These are phyloP conservation scores for Solanum pinnatisectum DNA, from an alignment of 257 asterid genomes.

Conservation along the genomic window DNA sequence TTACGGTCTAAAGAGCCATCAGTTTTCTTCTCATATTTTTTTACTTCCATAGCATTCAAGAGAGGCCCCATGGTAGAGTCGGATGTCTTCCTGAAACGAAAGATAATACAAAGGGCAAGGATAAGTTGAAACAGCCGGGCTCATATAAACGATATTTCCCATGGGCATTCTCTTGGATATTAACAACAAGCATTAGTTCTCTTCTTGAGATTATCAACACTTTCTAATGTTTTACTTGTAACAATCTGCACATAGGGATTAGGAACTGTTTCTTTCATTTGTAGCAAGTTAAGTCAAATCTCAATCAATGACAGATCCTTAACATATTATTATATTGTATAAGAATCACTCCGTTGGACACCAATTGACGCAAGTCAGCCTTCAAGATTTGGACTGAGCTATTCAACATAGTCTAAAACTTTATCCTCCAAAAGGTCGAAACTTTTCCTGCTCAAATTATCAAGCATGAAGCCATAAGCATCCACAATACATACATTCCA, in stretches of 20 bases:
- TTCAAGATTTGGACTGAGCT: too few species aligned
- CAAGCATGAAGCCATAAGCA: neutral
- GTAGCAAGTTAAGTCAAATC: neutral
- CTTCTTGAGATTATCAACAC: too few species aligned
- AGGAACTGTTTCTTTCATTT: neutral
- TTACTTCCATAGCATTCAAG: conserved; percentile 89
- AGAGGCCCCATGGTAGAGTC: conserved; percentile 90
- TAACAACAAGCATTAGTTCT: too few species aligned
- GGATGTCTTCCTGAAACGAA: conserved; percentile 63
- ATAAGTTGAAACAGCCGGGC: conserved; percentile 75
- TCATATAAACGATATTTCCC: conserved; percentile 80
- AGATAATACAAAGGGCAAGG: conserved; percentile 79
- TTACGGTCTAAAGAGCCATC: conserved; percentile 76
- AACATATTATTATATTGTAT: neutral
- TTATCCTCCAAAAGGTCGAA: too few species aligned
- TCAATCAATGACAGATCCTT: neutral
- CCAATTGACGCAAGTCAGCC: neutral
- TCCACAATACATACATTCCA: neutral
- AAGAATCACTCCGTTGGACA: neutral
- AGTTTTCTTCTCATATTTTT: conserved; percentile 56
- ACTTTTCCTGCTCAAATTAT: neutral
- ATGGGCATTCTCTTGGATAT: conserved; percentile 90
- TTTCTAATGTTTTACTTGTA: too few species aligned
- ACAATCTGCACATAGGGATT: too few species aligned
- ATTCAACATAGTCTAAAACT: too few species aligned